Conservation (phyloP, 106 monocot species). For the Chionographis japonica region DNA sequence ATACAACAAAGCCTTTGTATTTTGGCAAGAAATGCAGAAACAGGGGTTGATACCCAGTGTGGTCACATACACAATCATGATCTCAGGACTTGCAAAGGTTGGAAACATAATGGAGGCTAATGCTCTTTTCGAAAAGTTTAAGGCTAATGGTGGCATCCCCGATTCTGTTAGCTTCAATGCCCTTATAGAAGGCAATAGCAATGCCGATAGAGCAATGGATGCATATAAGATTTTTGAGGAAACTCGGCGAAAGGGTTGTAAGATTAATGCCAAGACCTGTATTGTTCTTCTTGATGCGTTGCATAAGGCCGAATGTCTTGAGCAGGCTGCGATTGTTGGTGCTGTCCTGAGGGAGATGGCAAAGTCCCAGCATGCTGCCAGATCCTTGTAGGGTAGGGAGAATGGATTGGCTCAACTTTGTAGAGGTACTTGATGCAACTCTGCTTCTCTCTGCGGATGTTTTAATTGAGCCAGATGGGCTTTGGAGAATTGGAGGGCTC, state of each 20-base stretch:
- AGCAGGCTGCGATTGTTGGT: constrained; percentile 89
- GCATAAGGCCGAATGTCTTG: constrained; percentile 85
- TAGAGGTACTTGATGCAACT: too few species aligned
- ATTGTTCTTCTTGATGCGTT: constrained; percentile 84
- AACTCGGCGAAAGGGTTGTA: constrained; percentile 68
- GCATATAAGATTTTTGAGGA: constrained; percentile 92
- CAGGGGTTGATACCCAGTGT: constrained; percentile 73
- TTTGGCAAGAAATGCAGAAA: constrained; percentile 97
- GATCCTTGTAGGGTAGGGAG: constrained; percentile 35
- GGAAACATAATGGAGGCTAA: constrained; percentile 84
- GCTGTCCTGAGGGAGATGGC: constrained; percentile 95
- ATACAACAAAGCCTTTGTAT: constrained; percentile 95
- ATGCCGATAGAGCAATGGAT: constrained; percentile 74
- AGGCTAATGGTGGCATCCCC: constrained; percentile 78
- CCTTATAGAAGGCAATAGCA: constrained; percentile 93
- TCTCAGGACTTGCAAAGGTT: constrained; percentile 80
- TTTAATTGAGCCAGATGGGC: too few species aligned
- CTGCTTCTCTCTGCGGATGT: too few species aligned
- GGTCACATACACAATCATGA: constrained; percentile 93
- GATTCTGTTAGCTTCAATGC: constrained; percentile 80
- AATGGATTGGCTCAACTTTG: too few species aligned
- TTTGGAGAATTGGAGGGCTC: too few species aligned
- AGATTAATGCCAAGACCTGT: constrained; percentile 79
- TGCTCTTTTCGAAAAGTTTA: constrained; percentile 77
- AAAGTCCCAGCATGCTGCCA: constrained; percentile 80